Evolutionary conservation across 2,329 filamentous ascomycete genomes (phyloP).

Genomic region (Verticillium longisporum): DNA sequence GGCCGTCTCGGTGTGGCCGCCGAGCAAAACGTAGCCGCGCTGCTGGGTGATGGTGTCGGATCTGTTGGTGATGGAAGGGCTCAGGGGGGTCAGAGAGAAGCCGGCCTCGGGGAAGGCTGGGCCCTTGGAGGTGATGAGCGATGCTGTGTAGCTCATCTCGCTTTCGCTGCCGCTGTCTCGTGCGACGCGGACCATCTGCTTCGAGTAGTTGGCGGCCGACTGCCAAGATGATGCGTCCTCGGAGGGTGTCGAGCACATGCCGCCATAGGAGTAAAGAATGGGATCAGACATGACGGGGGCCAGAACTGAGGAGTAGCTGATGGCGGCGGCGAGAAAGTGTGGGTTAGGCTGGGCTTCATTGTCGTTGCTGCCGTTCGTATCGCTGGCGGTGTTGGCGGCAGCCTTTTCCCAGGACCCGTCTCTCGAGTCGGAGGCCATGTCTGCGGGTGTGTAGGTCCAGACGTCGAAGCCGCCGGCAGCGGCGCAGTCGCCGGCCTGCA

Average conservation of each 20-base stretch:
- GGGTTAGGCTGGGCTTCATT: constrained; percentile 25
- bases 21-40: constrained; percentile 72
- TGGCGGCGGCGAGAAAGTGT: constrained; percentile 45
- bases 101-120: constrained; percentile 63
- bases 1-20: constrained; percentile 74
- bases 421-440: constrained; percentile 27
- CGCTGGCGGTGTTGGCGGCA: constrained; percentile 5
- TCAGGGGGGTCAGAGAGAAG: constrained; percentile 71
- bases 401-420: constrained; percentile 35
- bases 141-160: constrained; percentile 22
- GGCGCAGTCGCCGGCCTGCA: constrained; percentile 69
- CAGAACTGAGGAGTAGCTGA: constrained; percentile 61
- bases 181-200: constrained; percentile 64
- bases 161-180: constrained; percentile 28
- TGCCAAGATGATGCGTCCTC: constrained; percentile 50
- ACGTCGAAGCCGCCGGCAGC: constrained; percentile 44
- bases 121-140: constrained; percentile 35
- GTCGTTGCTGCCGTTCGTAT: constrained; percentile 7
- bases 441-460: constrained; percentile 59
- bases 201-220: constrained; percentile 68
- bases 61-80: constrained; percentile 62
- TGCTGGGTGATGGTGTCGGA: constrained; percentile 63
- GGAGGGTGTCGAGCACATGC: constrained; percentile 68
- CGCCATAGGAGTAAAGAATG: constrained; percentile 71
- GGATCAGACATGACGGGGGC: constrained; percentile 45